These are phyloP conservation scores for Posidonia oceanica DNA, from an alignment of 116 monocot genomes.

Conservation along the genomic window DNA sequence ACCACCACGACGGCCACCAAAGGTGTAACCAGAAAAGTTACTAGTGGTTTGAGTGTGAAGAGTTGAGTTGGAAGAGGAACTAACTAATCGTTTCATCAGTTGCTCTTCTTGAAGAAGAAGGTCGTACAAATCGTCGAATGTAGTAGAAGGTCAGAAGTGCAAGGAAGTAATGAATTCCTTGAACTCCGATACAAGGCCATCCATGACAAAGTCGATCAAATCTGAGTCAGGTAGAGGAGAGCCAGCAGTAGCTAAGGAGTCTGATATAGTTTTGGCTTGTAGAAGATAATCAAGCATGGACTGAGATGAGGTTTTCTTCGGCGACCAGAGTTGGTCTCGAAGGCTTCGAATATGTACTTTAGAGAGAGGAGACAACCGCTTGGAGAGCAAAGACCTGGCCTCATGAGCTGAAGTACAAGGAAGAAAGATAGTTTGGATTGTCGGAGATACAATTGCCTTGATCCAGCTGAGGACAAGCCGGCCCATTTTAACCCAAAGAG, in stretches of 20 bases:
- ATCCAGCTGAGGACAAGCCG: too few relatives aligned
- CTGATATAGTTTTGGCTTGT: background rate
- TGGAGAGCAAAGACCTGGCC: background rate
- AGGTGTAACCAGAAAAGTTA: too few relatives aligned
- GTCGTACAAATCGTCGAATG: background rate
- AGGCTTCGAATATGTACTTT: background rate
- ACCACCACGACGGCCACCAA: too few relatives aligned
- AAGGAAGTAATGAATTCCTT: background rate
- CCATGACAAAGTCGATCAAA: background rate
- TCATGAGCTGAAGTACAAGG: background rate
- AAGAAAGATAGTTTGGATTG: background rate
- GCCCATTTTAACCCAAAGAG: too few relatives aligned
- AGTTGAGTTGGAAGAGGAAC: background rate
- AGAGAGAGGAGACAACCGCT: background rate
- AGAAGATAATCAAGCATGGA: background rate
- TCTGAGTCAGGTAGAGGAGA: background rate
- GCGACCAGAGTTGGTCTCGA: background rate
- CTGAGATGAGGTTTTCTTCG: background rate
- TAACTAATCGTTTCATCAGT: background rate
- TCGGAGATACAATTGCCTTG: background rate
- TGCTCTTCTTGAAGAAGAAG: background rate
- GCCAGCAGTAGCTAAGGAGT: background rate
- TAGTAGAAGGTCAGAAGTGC: background rate
- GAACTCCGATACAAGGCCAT: background rate
- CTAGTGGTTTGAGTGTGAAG: too few relatives aligned